Percentiles rank a stretch among this genome's conserved stretches.
Conservation (phyloP, 2,329 filamentous ascomycete species). For the Fusarium sp. region DNA sequence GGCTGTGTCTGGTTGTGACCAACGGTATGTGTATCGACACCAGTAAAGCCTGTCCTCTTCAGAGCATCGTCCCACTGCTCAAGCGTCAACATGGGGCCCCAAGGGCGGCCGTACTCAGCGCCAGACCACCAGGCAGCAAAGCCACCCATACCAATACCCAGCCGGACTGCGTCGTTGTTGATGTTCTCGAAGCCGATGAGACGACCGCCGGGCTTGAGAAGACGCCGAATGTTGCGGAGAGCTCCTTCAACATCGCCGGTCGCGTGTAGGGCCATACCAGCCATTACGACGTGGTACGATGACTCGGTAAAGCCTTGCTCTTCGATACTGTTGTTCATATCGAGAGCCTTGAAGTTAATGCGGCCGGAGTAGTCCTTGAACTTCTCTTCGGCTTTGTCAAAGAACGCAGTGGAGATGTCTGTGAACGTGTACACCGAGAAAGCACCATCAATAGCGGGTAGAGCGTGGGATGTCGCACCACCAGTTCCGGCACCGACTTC, state of each 20-base stretch:
- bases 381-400: slow-evolving; percentile 5
- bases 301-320: slow-evolving; percentile 3
- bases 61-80: slow-evolving; percentile 20
- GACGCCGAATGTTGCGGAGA: neutral
- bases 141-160: neutral
- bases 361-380: neutral
- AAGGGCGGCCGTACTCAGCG: slow-evolving; percentile 1
- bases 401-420: slow-evolving; percentile 4
- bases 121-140: slow-evolving; percentile 26
- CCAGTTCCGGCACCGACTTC: slow-evolving; percentile 13
- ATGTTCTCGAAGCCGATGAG: slow-evolving; percentile 11
- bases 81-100: slow-evolving; percentile 4
- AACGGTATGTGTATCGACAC: slow-evolving; percentile 10
- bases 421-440: slow-evolving; percentile 7
- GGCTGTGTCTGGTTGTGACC: slow-evolving; percentile 4
- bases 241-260: neutral
- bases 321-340: neutral
- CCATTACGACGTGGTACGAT: slow-evolving; percentile 1
- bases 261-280: neutral
- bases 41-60: slow-evolving; percentile 6
- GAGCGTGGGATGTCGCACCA: neutral
- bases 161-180: neutral
- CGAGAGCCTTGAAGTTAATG: slow-evolving; percentile 5
- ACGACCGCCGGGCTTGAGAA: slow-evolving; percentile 8
- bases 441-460: neutral